Evolutionary conservation across 2,329 filamentous ascomycete species (phyloP).

Genomic region (Cladophialophora chaetospira): DNA sequence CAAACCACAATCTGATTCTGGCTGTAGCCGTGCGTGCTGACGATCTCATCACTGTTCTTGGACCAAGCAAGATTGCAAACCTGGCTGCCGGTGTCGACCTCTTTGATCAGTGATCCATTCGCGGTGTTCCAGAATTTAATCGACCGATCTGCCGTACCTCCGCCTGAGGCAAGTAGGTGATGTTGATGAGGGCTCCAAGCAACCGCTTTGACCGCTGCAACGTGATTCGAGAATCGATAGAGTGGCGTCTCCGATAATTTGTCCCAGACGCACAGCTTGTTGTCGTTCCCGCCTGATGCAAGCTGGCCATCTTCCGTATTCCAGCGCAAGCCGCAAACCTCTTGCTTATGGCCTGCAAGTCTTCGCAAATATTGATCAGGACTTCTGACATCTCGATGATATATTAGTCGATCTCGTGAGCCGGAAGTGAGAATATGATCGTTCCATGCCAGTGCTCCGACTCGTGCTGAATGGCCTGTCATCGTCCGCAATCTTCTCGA

Average conservation of each 20-base stretch:
- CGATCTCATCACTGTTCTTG: constrained; percentile 96
- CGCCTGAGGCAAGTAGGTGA: constrained; percentile 89
- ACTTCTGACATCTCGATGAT: constrained; percentile 90
- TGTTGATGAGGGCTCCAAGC: constrained; percentile 97
- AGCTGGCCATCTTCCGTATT: constrained; percentile 95
- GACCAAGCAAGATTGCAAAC: constrained; percentile 99
- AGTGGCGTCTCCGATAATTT: constrained; percentile 88
- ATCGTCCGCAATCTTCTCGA: constrained; percentile 85
- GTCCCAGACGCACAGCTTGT: constrained; percentile 99
- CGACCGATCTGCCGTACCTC: constrained; percentile 89
- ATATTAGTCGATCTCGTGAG: constrained; percentile 88
- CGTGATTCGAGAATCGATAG: constrained; percentile 93
- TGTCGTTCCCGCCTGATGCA: constrained; percentile 95
- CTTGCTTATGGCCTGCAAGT: constrained; percentile 92
- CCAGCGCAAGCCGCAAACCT: constrained; percentile 96
- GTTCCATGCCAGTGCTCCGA: constrained; percentile 95
- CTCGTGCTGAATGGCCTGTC: constrained; percentile 91
- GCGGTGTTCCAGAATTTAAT: constrained; percentile 98
- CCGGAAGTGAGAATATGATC: constrained; percentile 96
- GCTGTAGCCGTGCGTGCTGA: constrained; percentile 94
- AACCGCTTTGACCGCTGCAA: constrained; percentile 94
- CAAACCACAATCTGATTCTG: constrained; percentile 99
- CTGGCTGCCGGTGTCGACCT: constrained; percentile 94
- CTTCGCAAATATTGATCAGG: constrained; percentile 88
- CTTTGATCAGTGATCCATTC: constrained; percentile 76